These are phyloP conservation scores for Hypoxylon intermedium DNA, from an alignment of 495 filamentous ascomycete genomes.

Conservation along the genomic window DNA sequence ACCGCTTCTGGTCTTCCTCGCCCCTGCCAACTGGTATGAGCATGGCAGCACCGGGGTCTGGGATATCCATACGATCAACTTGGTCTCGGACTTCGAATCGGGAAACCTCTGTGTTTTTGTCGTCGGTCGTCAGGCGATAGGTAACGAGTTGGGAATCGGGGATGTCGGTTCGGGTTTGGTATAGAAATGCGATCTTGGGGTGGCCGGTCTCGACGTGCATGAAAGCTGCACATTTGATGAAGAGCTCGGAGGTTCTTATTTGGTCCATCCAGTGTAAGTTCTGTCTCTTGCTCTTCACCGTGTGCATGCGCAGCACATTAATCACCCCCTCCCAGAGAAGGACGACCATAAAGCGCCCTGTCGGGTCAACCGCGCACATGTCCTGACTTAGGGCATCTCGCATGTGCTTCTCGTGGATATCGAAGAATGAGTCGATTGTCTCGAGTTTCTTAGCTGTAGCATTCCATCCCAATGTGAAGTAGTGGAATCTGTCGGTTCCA, in stretches of 20 bases:
- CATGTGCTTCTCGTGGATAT: slow-evolving; percentile 79
- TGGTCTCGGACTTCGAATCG: slow-evolving; percentile 57
- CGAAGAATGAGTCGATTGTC: slow-evolving; percentile 73
- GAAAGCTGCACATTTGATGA: slow-evolving; percentile 82
- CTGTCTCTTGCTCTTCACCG: slow-evolving; percentile 61
- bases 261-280: slow-evolving; percentile 72
- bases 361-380: slow-evolving; percentile 82
- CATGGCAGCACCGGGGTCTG: slow-evolving; percentile 77
- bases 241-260: slow-evolving; percentile 83
- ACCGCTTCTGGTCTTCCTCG: slow-evolving; percentile 57
- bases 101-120: slow-evolving; percentile 54
- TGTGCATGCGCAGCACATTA: slow-evolving; percentile 67
- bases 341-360: slow-evolving; percentile 78
- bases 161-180: slow-evolving; percentile 73
- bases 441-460: slow-evolving; percentile 62
- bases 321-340: slow-evolving; percentile 90
- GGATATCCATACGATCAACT: slow-evolving; percentile 61
- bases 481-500: slow-evolving; percentile 85
- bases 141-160: slow-evolving; percentile 65
- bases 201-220: slow-evolving; percentile 73
- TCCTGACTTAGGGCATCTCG: slow-evolving; percentile 78
- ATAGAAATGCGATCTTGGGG: slow-evolving; percentile 83
- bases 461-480: slow-evolving; percentile 91
- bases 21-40: slow-evolving; percentile 79
- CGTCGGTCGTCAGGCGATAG: slow-evolving; percentile 61